Evolutionary conservation across 208 protist genomes (phyloP).

Genomic region (Trypanosoma theileri): DNA sequence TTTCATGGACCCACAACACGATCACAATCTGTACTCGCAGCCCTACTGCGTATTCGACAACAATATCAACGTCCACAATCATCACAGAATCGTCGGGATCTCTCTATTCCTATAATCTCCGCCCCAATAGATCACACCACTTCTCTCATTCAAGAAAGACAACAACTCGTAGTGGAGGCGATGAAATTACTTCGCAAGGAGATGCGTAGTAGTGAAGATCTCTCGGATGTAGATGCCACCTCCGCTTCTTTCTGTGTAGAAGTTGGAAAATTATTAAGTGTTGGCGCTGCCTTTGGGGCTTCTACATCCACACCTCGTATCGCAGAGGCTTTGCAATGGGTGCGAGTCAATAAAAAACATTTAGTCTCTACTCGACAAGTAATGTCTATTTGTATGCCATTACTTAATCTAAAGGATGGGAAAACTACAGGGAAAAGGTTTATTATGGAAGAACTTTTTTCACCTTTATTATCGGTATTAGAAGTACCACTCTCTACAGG

Average conservation of each 20-base stretch:
- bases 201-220: conserved; percentile 40
- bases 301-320: conserved; percentile 57
- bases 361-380: conserved; percentile 62
- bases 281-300: conserved; percentile 65
- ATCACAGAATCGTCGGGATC: conserved; percentile 5
- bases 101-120: neutral
- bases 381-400: conserved; percentile 75
- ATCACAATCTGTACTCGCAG: conserved; percentile 29
- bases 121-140: neutral
- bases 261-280: conserved; percentile 71
- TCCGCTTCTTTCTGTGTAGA: conserved; percentile 55
- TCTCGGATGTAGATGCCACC: conserved; percentile 58
- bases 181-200: conserved; percentile 57
- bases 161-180: conserved; percentile 46
- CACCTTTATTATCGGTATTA: conserved; percentile 10
- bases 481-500: neutral
- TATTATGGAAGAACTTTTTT: conserved; percentile 46
- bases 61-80: conserved; percentile 36
- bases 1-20: conserved; percentile 7
- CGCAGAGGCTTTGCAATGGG: conserved; percentile 62
- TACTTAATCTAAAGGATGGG: conserved; percentile 69
- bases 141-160: conserved; percentile 12
- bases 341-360: conserved; percentile 32
- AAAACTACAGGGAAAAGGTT: conserved; percentile 43
- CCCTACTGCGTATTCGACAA: conserved; percentile 39